These are phyloP conservation scores for Phaeotremella fagi DNA, from an alignment of 768 basidiomycete species.

Conservation along the genomic window DNA sequence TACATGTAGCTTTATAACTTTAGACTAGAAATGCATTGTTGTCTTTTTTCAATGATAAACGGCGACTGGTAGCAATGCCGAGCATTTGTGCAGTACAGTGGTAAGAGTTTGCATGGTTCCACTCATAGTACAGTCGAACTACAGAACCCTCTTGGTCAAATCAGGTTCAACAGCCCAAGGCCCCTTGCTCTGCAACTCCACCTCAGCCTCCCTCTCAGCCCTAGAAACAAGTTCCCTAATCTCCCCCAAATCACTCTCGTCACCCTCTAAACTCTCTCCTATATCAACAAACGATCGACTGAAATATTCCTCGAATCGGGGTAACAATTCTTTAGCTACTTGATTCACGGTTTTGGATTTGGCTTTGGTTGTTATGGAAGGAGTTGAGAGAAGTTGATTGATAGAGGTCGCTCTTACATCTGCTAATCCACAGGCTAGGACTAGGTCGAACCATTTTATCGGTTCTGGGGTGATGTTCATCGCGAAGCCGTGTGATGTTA, in stretches of 20 bases:
- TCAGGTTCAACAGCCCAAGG: slow-evolving; percentile 32
- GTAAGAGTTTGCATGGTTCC: no score
- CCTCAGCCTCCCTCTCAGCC: slow-evolving; percentile 33
- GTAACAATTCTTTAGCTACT: slow-evolving; percentile 28
- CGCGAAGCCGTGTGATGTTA: slow-evolving; percentile 92
- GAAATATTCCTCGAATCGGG: slow-evolving; percentile 30
- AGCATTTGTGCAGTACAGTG: no score
- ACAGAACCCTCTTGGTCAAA: slow-evolving; percentile 12
- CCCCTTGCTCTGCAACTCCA: slow-evolving; percentile 16
- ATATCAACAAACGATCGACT: slow-evolving; percentile 23
- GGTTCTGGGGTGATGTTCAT: slow-evolving; percentile 83
- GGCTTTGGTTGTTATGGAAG: neutral
- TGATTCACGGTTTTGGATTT: slow-evolving; percentile 14
- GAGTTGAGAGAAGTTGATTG: slow-evolving; percentile 19
- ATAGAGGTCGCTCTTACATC: slow-evolving; percentile 69
- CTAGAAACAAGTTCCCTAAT: slow-evolving; percentile 16
- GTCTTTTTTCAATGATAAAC: no score
- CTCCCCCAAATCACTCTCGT: slow-evolving; percentile 11
- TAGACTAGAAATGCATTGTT: no score
- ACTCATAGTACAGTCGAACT: no score
- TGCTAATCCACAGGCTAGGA: slow-evolving; percentile 85
- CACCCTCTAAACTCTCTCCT: slow-evolving; percentile 2
- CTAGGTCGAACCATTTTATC: slow-evolving; percentile 72
- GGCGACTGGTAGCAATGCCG: no score
- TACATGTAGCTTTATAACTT: no score